Base-by-base conservation (phyloP, 2,329 filamentous ascomycete species). In the Neocatenulostroma microsporum region DNA sequence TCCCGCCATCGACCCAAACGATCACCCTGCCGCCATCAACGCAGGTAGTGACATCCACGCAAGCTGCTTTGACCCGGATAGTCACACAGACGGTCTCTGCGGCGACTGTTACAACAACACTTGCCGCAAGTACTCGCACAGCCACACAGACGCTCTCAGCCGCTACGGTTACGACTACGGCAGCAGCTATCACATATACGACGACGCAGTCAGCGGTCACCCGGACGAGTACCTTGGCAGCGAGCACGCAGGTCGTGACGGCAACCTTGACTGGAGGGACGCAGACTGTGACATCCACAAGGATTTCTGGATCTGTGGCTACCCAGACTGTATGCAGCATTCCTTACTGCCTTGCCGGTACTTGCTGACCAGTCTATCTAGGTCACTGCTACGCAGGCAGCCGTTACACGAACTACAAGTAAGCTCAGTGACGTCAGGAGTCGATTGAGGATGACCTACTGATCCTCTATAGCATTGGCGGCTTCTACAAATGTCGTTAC, bases 401-500 rank as follows among this genome's bases (percentile, higher is more conserved):
- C 28, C 8, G 28, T 30, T 6, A 30, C 28, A 13, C 15, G 15
- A 14, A 30, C 28, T 10, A 30, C 28, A 9, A 32, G 30, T 32
- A 23, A 20, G 30, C 19, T 10, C 17, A 5, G n/a, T n/a, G n/a
- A n/a, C n/a, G n/a, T n/a, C n/a, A n/a, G n/a, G n/a, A n/a, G n/a
- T n/a, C n/a, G n/a, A n/a, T n/a, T n/a, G n/a, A n/a, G n/a, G n/a
- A n/a, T n/a, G n/a, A n/a, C n/a, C n/a, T n/a, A n/a, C n/a, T n/a
- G n/a, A n/a, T 20, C 30, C 15, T 3, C 30, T 32, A 12, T 11
- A 32, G 28, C 28, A 4, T 30, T 30, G 28, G 17, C 30, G 17
- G 30, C 30, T 5, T 32, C 30, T 7, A 32, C 30, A 21, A 12
- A 21, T 21, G 23, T n/a, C 12, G 20, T n/a, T 32, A 32, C 30